These are phyloP conservation scores for Fusarium liriodendri DNA, from an alignment of 2,329 filamentous ascomycete species.

Conservation along the genomic window DNA sequence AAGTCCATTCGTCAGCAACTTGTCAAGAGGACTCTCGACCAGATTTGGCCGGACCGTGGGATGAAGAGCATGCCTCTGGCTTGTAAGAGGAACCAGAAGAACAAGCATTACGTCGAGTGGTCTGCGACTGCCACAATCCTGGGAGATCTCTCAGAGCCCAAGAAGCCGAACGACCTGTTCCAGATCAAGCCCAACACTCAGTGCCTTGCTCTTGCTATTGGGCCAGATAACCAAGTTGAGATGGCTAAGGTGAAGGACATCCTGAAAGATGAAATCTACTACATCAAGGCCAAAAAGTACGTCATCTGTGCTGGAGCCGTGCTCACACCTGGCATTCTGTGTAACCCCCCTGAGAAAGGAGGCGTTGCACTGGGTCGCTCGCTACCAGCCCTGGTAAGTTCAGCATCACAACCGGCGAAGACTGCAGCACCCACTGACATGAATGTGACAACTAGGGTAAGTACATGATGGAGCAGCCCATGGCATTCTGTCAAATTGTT, in stretches of 20 bases:
- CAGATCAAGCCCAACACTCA: slow-evolving; percentile 1
- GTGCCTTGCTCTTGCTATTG: not conserved
- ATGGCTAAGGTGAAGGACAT: not conserved
- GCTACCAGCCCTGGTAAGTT: not conserved
- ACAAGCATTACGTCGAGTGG: slow-evolving; percentile 1
- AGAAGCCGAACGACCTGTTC: not conserved
- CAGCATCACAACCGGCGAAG: not conserved
- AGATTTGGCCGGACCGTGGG: not conserved
- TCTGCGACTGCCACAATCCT: slow-evolving; percentile 13
- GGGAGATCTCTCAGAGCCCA: not conserved
- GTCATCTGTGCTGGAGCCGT: slow-evolving; percentile 4
- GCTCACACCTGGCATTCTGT: not conserved
- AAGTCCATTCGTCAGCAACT: not conserved
- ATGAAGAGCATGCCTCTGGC: slow-evolving; percentile 3
- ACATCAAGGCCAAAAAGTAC: not conserved
- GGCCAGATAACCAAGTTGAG: not conserved
- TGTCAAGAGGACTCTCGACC: not conserved
- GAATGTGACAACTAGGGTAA: not conserved
- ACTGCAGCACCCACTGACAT: not conserved
- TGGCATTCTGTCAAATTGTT: slow-evolving; percentile 7
- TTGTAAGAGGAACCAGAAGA: not conserved
- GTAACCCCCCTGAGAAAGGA: not conserved
- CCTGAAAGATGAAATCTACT: not conserved
- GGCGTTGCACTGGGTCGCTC: not conserved
- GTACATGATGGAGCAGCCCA: slow-evolving; percentile 8